Conservation (phyloP, 805 yeast species). For the Scheffersomyces stipitis region DNA sequence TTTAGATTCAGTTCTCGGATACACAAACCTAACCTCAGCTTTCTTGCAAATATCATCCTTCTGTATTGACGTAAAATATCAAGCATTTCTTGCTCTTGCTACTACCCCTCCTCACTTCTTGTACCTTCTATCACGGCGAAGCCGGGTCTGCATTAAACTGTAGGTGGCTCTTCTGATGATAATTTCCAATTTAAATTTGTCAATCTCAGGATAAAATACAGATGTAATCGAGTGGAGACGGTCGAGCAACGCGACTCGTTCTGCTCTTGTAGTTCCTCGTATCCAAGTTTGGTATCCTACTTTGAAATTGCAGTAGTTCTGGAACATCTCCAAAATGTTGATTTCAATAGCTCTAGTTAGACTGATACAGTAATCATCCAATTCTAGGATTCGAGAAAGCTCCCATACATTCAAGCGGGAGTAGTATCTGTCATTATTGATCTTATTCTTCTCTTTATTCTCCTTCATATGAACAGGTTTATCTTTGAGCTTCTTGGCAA, state of each 20-base stretch:
- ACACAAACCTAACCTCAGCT: too few relatives aligned
- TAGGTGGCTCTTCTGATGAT: conserved; percentile 81
- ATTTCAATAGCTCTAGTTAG: conserved; percentile 59
- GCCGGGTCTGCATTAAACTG: conserved; percentile 73
- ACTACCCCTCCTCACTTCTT: too few relatives aligned
- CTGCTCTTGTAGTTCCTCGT: conserved; percentile 62
- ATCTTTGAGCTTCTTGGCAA: too few relatives aligned
- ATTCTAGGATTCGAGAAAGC: conserved; percentile 50
- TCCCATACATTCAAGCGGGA: conserved; percentile 60
- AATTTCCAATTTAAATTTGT: conserved; percentile 58
- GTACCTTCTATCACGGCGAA: conserved; percentile 63
- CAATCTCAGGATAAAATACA: conserved; percentile 48
- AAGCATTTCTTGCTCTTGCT: too few relatives aligned
- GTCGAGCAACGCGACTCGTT: conserved; percentile 49
- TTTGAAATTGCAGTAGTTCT: conserved; percentile 62
- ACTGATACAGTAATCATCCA: conserved; percentile 43
- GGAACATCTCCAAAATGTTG: conserved; percentile 51
- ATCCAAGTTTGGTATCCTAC: conserved; percentile 84
- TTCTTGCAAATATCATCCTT: too few relatives aligned
- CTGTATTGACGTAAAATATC: too few relatives aligned
- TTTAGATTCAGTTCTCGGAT: too few relatives aligned
- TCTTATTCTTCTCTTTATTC: not conserved
- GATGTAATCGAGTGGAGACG: conserved; percentile 49
- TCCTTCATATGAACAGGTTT: too few relatives aligned
- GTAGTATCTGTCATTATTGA: conserved; percentile 29